These are phyloP conservation scores for Botryosphaeria dothidea DNA, from an alignment of 2,329 filamentous ascomycete genomes.

Conservation along the genomic window DNA sequence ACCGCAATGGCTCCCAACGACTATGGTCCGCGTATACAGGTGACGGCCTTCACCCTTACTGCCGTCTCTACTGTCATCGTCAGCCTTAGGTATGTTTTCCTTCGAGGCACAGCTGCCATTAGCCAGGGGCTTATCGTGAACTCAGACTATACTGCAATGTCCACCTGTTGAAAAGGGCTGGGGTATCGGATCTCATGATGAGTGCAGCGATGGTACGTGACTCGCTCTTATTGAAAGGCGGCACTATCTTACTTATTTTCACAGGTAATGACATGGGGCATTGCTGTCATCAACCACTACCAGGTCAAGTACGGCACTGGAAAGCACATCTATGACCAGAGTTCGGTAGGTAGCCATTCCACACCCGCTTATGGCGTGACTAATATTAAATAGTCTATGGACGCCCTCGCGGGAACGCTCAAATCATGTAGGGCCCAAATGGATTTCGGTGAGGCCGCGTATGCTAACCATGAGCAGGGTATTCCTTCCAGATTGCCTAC, in stretches of 20 bases:
- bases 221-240: background rate
- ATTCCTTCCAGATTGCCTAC: constrained; percentile 33
- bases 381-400: background rate
- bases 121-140: background rate
- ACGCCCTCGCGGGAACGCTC: constrained; percentile 20
- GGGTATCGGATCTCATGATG: constrained; percentile 9
- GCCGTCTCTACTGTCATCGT: constrained; percentile 13
- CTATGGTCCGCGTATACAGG: background rate
- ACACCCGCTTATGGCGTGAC: background rate
- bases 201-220: background rate
- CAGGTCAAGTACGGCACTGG: constrained; percentile 34
- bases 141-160: constrained; percentile 17
- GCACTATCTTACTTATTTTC: background rate
- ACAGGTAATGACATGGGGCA: constrained; percentile 38
- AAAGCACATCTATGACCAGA: constrained; percentile 23
- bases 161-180: constrained; percentile 10
- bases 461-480: constrained; percentile 21
- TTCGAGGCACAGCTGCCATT: background rate
- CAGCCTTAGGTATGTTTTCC: constrained; percentile 1
- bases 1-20: constrained; percentile 1
- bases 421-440: constrained; percentile 20
- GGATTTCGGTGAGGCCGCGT: no score
- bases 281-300: constrained; percentile 37
- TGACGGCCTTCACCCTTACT: constrained; percentile 12
- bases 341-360: background rate